Evolutionary conservation across 2,329 filamentous ascomycete species (phyloP), one percentile per base, ranked within the genome.

Genomic region (Colletotrichum shisoi): DNA sequence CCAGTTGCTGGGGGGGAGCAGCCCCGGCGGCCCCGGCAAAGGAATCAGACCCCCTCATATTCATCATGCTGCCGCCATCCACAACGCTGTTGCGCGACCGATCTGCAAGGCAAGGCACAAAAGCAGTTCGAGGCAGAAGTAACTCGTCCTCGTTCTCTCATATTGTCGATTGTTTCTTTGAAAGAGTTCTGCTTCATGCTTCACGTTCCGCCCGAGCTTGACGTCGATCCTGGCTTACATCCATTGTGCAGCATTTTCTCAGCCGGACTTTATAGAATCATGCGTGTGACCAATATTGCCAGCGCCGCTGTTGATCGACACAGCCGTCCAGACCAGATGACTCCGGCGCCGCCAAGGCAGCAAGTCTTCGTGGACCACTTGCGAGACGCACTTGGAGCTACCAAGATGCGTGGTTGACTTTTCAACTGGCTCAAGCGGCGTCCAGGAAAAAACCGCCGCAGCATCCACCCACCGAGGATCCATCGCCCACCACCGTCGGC

Each of bases 61-160:
- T 34, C 6, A 65, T 60, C 44, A 45, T 51, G 24, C 54, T 27
- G 52, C 37, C 21, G 21, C 27, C 53, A 9, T 45, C 37, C 56
- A n/a, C 61, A 19, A 40, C 56, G 53, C 49, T 17, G 44, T 56
- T 45, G 13, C 54, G 59, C 56, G 62, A 49, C 44, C 57, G 37
- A 65, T 56, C 49, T 68, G 62, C 61, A 59, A 65, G 49, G 61
- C 61, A 64, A 54, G 27, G 56, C 27, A 24, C 42, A 46, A 13
- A 46, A 39, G 56, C 56, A n/a, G 24, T 49, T 42, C 24, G 42
- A 45, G 42, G 40, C 7, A 24, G 56, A 11, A 48, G 19, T 4
- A 15, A 45, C 17, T 44, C 19, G 19, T 21, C n/a, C 53, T 56
- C 45, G 44, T 56, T 60, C 40, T 65, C 62, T 65, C 56, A 49